phyloP scores from a whole-genome alignment of 768 basidiomycete genomes.

The Suillus weaverae region DNA sequence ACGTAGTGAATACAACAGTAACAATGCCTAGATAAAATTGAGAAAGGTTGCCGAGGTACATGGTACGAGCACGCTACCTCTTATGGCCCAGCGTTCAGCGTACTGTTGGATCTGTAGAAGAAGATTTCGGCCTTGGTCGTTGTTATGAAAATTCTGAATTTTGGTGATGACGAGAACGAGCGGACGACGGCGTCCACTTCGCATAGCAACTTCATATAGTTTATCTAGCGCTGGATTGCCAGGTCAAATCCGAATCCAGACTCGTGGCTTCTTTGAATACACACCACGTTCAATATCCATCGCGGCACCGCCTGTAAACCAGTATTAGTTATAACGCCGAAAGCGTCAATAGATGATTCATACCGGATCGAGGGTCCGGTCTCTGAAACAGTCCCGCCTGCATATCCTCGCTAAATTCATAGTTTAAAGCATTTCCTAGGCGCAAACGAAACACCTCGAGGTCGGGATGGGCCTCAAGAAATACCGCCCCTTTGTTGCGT shows the following conservation, averaged over 20 bases:
- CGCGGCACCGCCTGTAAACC: slow-evolving; percentile 60
- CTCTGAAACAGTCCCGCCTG: slow-evolving; percentile 82
- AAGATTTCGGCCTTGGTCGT: slow-evolving; percentile 74
- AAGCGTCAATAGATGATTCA: slow-evolving; percentile 10
- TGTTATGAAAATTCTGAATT: slow-evolving; percentile 70
- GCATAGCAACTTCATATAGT: slow-evolving; percentile 80
- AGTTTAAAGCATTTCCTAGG: slow-evolving; percentile 84
- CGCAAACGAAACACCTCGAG: slow-evolving; percentile 84
- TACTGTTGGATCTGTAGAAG: slow-evolving; percentile 85
- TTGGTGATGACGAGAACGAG: slow-evolving; percentile 84
- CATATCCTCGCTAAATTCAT: slow-evolving; percentile 83
- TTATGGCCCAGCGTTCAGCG: slow-evolving; percentile 84
- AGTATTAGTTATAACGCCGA: slow-evolving; percentile 16
- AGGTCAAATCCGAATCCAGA: not conserved
- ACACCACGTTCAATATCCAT: slow-evolving; percentile 2
- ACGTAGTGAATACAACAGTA: slow-evolving; percentile 80
- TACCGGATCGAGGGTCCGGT: slow-evolving; percentile 79
- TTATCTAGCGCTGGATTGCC: slow-evolving; percentile 65
- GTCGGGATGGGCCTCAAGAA: slow-evolving; percentile 85
- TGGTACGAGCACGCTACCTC: slow-evolving; percentile 42
- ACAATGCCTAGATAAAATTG: slow-evolving; percentile 51
- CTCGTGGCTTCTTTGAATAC: not conserved
- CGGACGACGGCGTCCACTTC: slow-evolving; percentile 60
- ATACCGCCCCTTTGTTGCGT: slow-evolving; percentile 69
- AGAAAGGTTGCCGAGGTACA: slow-evolving; percentile 7